Evolutionary conservation across 768 basidiomycete species (phyloP).

Genomic region (Megacollybia marginata): DNA sequence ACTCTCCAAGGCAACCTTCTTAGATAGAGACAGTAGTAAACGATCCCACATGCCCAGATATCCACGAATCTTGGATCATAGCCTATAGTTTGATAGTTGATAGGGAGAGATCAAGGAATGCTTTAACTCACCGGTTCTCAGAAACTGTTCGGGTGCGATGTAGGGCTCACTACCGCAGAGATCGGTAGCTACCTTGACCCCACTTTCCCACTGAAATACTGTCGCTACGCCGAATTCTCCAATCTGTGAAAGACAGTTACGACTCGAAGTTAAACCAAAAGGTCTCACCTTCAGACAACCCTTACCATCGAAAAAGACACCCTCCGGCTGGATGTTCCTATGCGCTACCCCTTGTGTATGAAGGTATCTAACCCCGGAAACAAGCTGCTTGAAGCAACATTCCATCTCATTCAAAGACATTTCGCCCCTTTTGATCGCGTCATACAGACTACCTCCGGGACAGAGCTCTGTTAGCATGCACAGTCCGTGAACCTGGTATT

Average conservation of each 20-base stretch:
- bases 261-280: background rate
- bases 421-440: background rate
- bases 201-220: background rate
- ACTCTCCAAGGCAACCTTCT: background rate
- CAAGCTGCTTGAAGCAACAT: background rate
- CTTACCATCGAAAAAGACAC: slow-evolving; percentile 62
- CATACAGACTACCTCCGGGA: background rate
- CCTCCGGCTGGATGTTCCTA: slow-evolving; percentile 80
- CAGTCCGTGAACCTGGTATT: background rate
- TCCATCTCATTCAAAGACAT: background rate
- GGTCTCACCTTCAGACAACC: slow-evolving; percentile 62
- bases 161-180: background rate
- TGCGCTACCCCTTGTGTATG: slow-evolving; percentile 76
- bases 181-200: background rate
- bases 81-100: background rate
- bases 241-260: background rate
- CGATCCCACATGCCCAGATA: background rate
- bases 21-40: background rate
- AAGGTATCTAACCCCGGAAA: slow-evolving; percentile 35
- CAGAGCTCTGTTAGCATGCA: background rate
- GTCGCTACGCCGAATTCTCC: background rate
- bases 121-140: background rate
- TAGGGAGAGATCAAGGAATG: background rate
- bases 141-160: background rate
- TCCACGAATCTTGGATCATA: background rate